Percentiles rank a stretch among this genome's conserved stretches.
Conservation (phyloP, 2,329 filamentous ascomycete genomes). For the Furcasterigmium sp. region DNA sequence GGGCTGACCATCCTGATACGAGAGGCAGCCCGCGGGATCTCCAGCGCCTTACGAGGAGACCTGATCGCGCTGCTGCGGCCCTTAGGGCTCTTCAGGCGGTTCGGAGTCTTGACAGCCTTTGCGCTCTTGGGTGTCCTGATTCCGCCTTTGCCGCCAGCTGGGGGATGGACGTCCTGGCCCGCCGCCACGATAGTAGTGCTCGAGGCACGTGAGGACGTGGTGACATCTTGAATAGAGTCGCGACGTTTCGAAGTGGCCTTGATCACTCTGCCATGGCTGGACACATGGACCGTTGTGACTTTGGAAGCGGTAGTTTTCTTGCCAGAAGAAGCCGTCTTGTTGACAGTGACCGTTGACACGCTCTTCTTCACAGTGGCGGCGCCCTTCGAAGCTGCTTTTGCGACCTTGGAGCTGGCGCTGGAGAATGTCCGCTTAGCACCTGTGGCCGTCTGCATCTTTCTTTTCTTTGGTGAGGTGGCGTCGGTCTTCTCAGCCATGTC, state of each 20-base stretch:
- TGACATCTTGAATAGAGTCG: conserved; percentile 3
- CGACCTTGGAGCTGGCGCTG: conserved; percentile 26
- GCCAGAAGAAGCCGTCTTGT: conserved; percentile 5
- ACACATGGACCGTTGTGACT: conserved; percentile 9
- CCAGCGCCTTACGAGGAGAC: conserved; percentile 12
- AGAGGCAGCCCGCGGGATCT: conserved; percentile 8
- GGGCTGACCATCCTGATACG: conserved; percentile 12
- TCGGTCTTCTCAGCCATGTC: neutral
- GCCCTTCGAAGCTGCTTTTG: conserved; percentile 26
- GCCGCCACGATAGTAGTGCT: conserved; percentile 13
- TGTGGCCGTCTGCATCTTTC: conserved; percentile 27
- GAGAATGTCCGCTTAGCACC: conserved; percentile 29
- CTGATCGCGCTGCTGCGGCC: conserved; percentile 9
- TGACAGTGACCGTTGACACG: conserved; percentile 21
- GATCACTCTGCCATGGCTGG: conserved; percentile 11
- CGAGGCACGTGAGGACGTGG: conserved; percentile 5
- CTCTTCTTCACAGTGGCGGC: conserved; percentile 26
- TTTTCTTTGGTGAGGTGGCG: conserved; percentile 12
- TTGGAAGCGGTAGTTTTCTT: conserved; percentile 12
- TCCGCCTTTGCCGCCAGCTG: neutral
- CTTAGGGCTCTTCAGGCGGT: conserved; percentile 3
- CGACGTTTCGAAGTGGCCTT: conserved; percentile 7
- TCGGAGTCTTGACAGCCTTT: neutral
- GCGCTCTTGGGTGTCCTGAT: neutral
- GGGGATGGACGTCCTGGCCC: conserved; percentile 2